A percentile compares a stretch with the other conserved stretches of the same genome.
Evolutionary conservation across 1,284 basidiomycete genomes (phyloP).

Genomic region (Amylostereum chailletii): DNA sequence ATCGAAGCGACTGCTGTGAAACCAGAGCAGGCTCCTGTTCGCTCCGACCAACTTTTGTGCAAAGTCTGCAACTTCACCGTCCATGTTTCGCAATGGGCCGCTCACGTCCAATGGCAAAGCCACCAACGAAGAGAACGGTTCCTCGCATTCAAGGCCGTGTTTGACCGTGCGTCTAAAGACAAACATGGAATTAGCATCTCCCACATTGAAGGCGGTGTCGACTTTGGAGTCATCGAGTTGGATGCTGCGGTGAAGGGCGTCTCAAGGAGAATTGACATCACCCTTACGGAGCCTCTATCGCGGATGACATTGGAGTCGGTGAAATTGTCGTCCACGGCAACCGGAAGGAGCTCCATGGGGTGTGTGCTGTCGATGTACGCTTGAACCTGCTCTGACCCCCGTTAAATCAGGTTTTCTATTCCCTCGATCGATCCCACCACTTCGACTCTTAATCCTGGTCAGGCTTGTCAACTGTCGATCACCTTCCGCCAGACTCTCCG

Average conservation of each 20-base stretch:
- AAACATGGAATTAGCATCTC: slow-evolving; percentile 23
- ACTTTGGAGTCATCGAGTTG: slow-evolving; percentile 27
- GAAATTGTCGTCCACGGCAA: slow-evolving; percentile 27
- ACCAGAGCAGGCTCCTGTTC: neutral
- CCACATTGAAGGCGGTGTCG: slow-evolving; percentile 17
- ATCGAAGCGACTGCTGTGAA: neutral
- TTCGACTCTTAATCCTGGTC: no score
- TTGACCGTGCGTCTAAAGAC: slow-evolving; percentile 16
- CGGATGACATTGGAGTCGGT: slow-evolving; percentile 22
- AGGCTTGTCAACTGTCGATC: slow-evolving; percentile 11
- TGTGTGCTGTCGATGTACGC: no score
- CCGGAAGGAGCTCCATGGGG: slow-evolving; percentile 2
- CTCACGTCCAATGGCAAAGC: neutral
- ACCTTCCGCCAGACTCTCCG: slow-evolving; percentile 26
- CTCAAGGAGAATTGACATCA: slow-evolving; percentile 7
- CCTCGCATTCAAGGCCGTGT: slow-evolving; percentile 13
- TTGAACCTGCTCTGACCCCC: no score
- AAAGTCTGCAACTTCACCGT: neutral
- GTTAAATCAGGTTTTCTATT: no score
- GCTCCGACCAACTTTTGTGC: neutral
- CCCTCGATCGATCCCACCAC: no score
- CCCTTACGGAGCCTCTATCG: slow-evolving; percentile 3
- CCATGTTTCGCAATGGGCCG: neutral
- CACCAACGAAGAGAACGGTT: slow-evolving; percentile 1
- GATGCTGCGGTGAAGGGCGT: slow-evolving; percentile 19